A percentile compares a stretch with the other conserved stretches of the same genome.
Conservation (phyloP, 139 green algal species). For the Chlorella sp. region DNA sequence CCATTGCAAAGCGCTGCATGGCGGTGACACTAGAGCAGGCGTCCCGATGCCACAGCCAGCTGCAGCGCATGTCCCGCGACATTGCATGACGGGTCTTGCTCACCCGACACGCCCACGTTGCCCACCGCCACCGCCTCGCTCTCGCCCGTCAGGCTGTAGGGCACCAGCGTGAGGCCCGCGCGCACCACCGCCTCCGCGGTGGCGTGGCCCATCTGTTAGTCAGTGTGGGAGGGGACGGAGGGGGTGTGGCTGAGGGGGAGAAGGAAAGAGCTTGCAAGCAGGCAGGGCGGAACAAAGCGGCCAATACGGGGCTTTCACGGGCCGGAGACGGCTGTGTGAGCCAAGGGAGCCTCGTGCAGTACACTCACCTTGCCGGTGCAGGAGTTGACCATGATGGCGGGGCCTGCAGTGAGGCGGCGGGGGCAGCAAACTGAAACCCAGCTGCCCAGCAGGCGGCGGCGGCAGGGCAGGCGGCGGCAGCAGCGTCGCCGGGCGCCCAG, state of each 20-base stretch:
- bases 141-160: slow-evolving; percentile 82
- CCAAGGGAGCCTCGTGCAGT: neutral
- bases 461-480: too few relatives aligned
- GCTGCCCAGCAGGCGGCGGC: too few relatives aligned
- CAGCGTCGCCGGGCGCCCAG: neutral
- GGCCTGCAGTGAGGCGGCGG: neutral
- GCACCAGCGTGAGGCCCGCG: slow-evolving; percentile 83
- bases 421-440: too few relatives aligned
- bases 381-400: slow-evolving; percentile 84
- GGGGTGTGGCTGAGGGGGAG: neutral
- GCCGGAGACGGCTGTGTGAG: neutral
- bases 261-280: neutral
- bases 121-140: slow-evolving; percentile 68
- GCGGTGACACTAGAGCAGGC: too few relatives aligned
- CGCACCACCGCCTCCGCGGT: slow-evolving; percentile 84
- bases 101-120: slow-evolving; percentile 59
- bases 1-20: too few relatives aligned
- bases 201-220: slow-evolving; percentile 85
- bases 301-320: neutral
- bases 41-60: too few relatives aligned
- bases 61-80: too few relatives aligned
- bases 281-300: neutral
- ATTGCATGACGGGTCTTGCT: too few relatives aligned
- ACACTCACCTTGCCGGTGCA: slow-evolving; percentile 82
- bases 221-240: neutral